A percentile compares a stretch with the other conserved stretches of the same genome.
phyloP scores from a whole-genome alignment of 73 alveolate genomes.

The Paramecium caudatum region DNA sequence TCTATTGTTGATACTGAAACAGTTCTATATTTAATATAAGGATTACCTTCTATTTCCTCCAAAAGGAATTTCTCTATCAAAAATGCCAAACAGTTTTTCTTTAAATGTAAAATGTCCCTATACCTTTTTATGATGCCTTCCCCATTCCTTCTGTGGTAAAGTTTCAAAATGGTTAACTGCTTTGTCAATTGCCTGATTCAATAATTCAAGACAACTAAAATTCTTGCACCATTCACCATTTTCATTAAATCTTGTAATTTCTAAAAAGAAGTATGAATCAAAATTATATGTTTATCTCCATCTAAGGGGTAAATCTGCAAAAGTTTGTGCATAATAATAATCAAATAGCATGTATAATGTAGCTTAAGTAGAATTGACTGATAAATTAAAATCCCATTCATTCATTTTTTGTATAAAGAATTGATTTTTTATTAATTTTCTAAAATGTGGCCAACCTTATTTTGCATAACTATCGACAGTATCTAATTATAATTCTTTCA shows the following conservation, averaged over 20 bases:
- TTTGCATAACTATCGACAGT: conserved; percentile 32
- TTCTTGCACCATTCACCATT: background rate
- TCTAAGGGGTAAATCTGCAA: background rate
- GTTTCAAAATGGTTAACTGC: background rate
- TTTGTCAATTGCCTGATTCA: background rate
- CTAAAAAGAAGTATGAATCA: background rate
- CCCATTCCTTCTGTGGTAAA: background rate
- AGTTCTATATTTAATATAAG: background rate
- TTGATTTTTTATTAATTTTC: background rate
- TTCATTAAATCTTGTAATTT: background rate
- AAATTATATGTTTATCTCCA: background rate
- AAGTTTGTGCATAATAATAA: background rate
- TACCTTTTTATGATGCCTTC: background rate
- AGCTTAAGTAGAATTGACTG: conserved; percentile 1
- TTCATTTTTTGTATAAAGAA: background rate
- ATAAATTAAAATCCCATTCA: conserved; percentile 3
- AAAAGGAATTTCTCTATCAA: conserved; percentile 50
- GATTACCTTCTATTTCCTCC: conserved; percentile 50
- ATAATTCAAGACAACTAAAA: background rate
- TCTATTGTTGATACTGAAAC: background rate
- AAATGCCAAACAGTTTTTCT: conserved; percentile 17
- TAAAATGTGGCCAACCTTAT: background rate
- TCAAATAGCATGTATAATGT: conserved; percentile 42
- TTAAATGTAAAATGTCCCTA: conserved; percentile 9
- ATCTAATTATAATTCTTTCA: background rate